Evolutionary conservation across 1,284 basidiomycete species (phyloP).

Genomic region (Sphagnurus paluster): DNA sequence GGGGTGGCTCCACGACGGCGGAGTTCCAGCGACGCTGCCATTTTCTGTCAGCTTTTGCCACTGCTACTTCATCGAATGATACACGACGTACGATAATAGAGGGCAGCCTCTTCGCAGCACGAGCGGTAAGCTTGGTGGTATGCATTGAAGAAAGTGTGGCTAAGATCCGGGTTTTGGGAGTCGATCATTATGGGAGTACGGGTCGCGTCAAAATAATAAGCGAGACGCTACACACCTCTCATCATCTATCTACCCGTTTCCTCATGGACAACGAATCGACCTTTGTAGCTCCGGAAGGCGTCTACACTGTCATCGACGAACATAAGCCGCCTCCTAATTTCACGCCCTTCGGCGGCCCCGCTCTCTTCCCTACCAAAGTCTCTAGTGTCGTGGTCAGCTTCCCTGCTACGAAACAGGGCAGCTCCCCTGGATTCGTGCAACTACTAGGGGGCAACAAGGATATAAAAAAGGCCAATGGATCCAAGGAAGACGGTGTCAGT

Average conservation of each 20-base stretch:
- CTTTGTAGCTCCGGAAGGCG: constrained; percentile 84
- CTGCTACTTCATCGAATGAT: not conserved
- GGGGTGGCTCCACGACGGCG: constrained; percentile 54
- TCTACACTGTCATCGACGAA: constrained; percentile 84
- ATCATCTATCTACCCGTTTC: constrained; percentile 9
- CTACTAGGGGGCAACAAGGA: constrained; percentile 64
- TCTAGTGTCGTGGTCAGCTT: constrained; percentile 66
- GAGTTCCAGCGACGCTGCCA: constrained; percentile 50
- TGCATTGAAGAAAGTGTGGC: constrained; percentile 32
- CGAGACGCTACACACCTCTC: constrained; percentile 6
- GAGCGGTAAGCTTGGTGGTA: constrained; percentile 28
- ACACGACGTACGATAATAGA: constrained; percentile 16
- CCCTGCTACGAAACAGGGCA: constrained; percentile 52
- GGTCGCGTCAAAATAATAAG: constrained; percentile 9
- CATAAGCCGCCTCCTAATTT: constrained; percentile 64
- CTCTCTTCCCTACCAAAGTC: constrained; percentile 61
- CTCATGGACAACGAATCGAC: constrained; percentile 78
- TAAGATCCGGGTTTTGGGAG: constrained; percentile 40
- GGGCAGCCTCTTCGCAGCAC: constrained; percentile 19
- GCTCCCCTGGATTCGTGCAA: constrained; percentile 61
- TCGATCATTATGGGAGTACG: constrained; percentile 15
- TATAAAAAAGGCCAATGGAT: constrained; percentile 46
- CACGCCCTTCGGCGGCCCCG: constrained; percentile 44
- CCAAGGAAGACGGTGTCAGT: constrained; percentile 62
- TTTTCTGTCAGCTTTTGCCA: not conserved